Evolutionary conservation across 371 early-diverging fungal genomes (phyloP), one percentile per base, ranked within the genome.

Genomic region (Zychaea mexicana): DNA sequence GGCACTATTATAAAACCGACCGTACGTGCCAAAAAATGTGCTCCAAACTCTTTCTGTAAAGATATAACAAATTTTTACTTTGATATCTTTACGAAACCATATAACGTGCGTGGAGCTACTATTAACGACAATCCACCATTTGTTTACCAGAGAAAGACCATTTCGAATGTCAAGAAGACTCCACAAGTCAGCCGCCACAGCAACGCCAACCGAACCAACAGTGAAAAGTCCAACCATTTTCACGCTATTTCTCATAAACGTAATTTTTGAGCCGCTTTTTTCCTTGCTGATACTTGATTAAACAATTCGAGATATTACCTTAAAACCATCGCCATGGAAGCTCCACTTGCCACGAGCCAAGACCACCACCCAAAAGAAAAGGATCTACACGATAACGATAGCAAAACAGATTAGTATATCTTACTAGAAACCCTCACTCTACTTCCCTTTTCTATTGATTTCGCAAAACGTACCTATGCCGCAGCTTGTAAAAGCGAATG

Each of bases 211-310:
- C 2, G 91, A 79, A 1, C 79, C 83, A 12, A 96, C 84, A 6
- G 90, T 87, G 57, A 97, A 88, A 27, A 95, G 73, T 1, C 97
- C 97, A 2, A 96, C 97, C 88, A 95, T 88, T 73, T 97, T 96
- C 68, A 92, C 91, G 57, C 93, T 96, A 88, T 66, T 15, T n/a
- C 32, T 64, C 45, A 12, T 33, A 46, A n/a, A 47, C 46, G 54
- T 4, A 65, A 17, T 36, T 30, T 26, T 39, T n/a, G 1, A n/a
- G 27, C 24, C n/a, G n/a, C 31, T 33, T 30, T 61, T 67, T 17
- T 17, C 4, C 17, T 12, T 12, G n/a, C 4, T 42, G 17, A 42
- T 15, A 7, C 7, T 22, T 3, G 38, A 3, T 1, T 28, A 42
- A 1, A 22, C 22, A 39, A 28, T 1, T 47, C 13, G n/a, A 36